Base-by-base conservation (phyloP, 2,329 filamentous ascomycete genomes). In the Periconia sp. region DNA sequence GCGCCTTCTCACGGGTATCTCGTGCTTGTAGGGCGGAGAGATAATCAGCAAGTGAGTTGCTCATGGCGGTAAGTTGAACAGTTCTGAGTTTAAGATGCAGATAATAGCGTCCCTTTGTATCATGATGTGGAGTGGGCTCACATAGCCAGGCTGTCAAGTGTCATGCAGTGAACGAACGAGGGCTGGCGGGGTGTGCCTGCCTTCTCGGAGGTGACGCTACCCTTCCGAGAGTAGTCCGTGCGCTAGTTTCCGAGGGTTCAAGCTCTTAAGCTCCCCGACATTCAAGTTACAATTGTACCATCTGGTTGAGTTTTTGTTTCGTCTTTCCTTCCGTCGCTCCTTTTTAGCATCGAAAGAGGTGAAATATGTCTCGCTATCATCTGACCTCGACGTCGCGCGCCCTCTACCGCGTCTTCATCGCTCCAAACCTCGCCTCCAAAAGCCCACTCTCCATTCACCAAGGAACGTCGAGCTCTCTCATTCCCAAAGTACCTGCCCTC, bases 21-120 rank as follows among this genome's bases (percentile, higher is more conserved):
- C 84, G 78, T 59, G 87, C 85, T 56, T 84, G 80, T 54, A 97
- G 78, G 53, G 87, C 86, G 49, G 82, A 77, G 50, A 89, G 78
- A 69, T 95, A 96, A 61, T 95, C 88, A 55, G 88, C 84, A 62
- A 86, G 82, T 88, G 92, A 95, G 75, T 81, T 82, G 52, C 83
- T 78, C 81, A 84, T 84, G 66, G 65, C 55, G 64, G 66, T 10
- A 54, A 34, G 19, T 55, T 36, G n/a, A 49, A 41, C 22, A 28
- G 45, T 26, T 36, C 29, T 16, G 29, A 15, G 18, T 31, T 25
- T 16, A 23, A 36, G 36, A n/a, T 18, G 23, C 39, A 22, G 29
- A 32, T 15, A 18, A 16, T 17, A 4, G 15, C 3, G 34, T 25
- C 24, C 37, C 45, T 39, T 39, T 18, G 31, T 56, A 40, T 50